Base-by-base conservation (phyloP, 1,284 basidiomycete genomes). In the Leccinum insigne region DNA sequence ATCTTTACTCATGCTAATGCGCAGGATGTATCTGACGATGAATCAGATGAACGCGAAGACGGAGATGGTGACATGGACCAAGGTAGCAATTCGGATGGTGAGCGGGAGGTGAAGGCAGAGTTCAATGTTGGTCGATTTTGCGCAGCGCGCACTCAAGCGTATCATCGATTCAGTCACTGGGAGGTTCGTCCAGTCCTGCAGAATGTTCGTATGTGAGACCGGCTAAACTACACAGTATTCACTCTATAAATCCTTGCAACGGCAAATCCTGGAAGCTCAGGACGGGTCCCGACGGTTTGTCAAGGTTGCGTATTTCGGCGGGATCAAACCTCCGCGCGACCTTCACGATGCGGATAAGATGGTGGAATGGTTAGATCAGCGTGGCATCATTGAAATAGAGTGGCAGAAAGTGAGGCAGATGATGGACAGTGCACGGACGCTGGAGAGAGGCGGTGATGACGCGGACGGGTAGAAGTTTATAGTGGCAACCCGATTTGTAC, bases 151-250 rank as follows among this genome's bases (percentile, higher is more conserved):
- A 87, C 89, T 2, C 77, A 80, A 66, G 84, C 89, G 23, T 95
- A 87, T 72, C 93, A 96, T 75, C 79, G 84, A 64, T 87, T 95
- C 74, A 85, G 83, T 9, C 94, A 96, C 72, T 96, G 94, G 94
- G 92, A 93, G 87, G 94, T 94, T 70, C 66, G 84, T 63, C 38
- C 21, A 44, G 62, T 67, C 44, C 52, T 35, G 14, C 44, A 49
- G n/a, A 47, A 10, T 61, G 11, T 65, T 62, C 14, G 21, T 63
- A 59, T 57, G 47, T 23, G 47, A 65, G 40, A 44, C 5, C 21
- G 58, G 56, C 64, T 58, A 70, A 21, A 23, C n/a, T 7, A 40
- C 14, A n/a, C 63, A 92, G 89, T 82, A 87, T 71, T 73, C 81
- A 8, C 79, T 92, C 32, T 92, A 89, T 77, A 79, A 82, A 61